These are phyloP conservation scores for Dryadomyces sulphureus DNA, from an alignment of 2,329 filamentous ascomycete species.

Conservation along the genomic window DNA sequence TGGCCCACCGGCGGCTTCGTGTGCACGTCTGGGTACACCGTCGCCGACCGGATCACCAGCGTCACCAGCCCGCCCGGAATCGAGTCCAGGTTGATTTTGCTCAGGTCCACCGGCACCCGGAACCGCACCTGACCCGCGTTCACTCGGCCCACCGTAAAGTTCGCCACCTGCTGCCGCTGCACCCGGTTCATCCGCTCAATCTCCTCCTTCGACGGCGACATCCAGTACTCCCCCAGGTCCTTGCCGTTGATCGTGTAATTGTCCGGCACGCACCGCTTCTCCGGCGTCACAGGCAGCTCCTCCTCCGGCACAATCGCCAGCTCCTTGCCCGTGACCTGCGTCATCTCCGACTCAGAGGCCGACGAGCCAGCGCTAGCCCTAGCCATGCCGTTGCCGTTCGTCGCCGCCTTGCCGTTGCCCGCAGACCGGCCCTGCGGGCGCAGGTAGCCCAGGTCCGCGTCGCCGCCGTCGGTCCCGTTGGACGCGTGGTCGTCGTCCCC, in stretches of 20 bases:
- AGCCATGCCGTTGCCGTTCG: conserved; percentile 17
- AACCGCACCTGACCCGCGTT: conserved; percentile 75
- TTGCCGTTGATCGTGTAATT: conserved; percentile 18
- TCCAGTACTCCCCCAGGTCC: conserved; percentile 63
- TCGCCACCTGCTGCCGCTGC: conserved; percentile 57
- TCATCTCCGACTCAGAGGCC: conserved; percentile 37
- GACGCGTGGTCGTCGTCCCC: conserved; percentile 7
- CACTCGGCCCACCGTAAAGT: conserved; percentile 70
- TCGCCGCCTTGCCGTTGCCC: conserved; percentile 20
- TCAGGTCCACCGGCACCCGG: conserved; percentile 69
- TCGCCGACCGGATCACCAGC: conserved; percentile 64
- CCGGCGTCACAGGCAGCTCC: conserved; percentile 27
- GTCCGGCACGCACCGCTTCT: conserved; percentile 11
- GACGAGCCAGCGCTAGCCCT: conserved; percentile 2
- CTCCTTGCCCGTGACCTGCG: conserved; percentile 59
- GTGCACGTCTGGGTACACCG: conserved; percentile 65
- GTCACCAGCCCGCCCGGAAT: conserved; percentile 64
- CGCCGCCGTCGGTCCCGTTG: conserved; percentile 29
- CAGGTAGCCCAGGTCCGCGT: conserved; percentile 44
- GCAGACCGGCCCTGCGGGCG: conserved; percentile 31
- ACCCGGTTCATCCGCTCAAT: conserved; percentile 67
- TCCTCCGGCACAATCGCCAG: conserved; percentile 73
- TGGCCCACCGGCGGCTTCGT: conserved; percentile 76
- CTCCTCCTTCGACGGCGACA: conserved; percentile 59
- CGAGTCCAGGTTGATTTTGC: conserved; percentile 62